Conservation (phyloP, 352 stramenopile genomes). For the Globisporangium radiosum region DNA sequence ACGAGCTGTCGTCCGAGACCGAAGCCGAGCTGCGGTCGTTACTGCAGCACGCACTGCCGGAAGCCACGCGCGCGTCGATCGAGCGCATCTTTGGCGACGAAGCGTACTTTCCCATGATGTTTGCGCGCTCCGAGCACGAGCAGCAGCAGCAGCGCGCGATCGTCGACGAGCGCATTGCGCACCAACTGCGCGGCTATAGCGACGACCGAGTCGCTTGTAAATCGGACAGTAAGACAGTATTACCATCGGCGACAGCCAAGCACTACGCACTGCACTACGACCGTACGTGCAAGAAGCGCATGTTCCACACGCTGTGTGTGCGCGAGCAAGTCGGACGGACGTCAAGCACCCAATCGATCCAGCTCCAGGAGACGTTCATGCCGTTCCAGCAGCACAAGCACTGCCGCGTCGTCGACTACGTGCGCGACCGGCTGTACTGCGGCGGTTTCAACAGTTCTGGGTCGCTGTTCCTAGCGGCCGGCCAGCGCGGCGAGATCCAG, state of each 20-base stretch:
- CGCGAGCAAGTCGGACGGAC: constrained; percentile 61
- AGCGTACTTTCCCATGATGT: constrained; percentile 47
- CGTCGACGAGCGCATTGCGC: constrained; percentile 52
- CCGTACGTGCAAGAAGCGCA: constrained; percentile 24
- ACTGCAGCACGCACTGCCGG: constrained; percentile 30
- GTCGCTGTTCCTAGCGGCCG: constrained; percentile 59
- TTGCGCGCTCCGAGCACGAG: constrained; percentile 56
- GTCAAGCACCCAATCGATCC: constrained; percentile 55
- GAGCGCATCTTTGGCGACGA: constrained; percentile 67
- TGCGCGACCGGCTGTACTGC: constrained; percentile 72
- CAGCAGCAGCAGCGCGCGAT: constrained; percentile 40
- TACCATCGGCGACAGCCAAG: constrained; percentile 13
- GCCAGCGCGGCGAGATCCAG: constrained; percentile 58
- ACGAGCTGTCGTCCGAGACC: constrained; percentile 20
- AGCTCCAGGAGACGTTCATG: constrained; percentile 76
- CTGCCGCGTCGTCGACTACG: constrained; percentile 59
- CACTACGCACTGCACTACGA: constrained; percentile 17
- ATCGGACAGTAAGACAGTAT: background rate
- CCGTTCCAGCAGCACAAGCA: constrained; percentile 78
- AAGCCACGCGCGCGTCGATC: constrained; percentile 41
- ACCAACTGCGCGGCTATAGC: constrained; percentile 55
- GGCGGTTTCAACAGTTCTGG: constrained; percentile 71
- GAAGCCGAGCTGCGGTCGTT: constrained; percentile 23
- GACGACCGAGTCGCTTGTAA: constrained; percentile 11
- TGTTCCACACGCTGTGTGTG: constrained; percentile 60